A percentile compares a stretch with the other conserved stretches of the same genome.
phyloP scores from a whole-genome alignment of 495 filamentous ascomycete genomes.

The Talaromyces stipitatus region DNA sequence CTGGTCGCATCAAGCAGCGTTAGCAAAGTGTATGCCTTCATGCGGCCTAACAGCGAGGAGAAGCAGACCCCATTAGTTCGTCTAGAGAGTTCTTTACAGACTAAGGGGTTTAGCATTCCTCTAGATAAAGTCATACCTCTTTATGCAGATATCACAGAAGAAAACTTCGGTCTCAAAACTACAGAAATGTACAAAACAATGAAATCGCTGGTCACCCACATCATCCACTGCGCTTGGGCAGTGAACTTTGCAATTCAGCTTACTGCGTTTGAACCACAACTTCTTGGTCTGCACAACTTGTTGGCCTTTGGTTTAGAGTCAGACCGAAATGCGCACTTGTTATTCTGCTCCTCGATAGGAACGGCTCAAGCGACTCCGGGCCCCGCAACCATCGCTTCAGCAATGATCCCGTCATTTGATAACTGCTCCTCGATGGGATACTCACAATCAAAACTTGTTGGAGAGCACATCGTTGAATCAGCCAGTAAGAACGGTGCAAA shows the following conservation, averaged over 20 bases:
- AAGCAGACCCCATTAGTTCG: constrained; percentile 16
- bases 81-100: constrained; percentile 25
- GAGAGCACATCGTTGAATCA: constrained; percentile 41
- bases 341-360: constrained; percentile 46
- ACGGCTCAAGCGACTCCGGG: constrained; percentile 29
- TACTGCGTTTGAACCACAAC: constrained; percentile 32
- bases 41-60: constrained; percentile 25
- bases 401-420: constrained; percentile 26
- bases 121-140: constrained; percentile 31
- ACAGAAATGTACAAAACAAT: constrained; percentile 23
- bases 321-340: constrained; percentile 35
- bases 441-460: constrained; percentile 48
- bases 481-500: constrained; percentile 30
- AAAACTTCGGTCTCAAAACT: constrained; percentile 35
- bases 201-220: constrained; percentile 32
- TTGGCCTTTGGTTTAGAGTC: constrained; percentile 44
- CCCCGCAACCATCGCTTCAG: constrained; percentile 31
- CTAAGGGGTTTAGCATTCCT: constrained; percentile 22
- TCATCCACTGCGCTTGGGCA: constrained; percentile 53
- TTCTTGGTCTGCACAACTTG: constrained; percentile 44
- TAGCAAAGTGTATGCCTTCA: constrained; percentile 44
- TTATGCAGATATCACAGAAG: constrained; percentile 27
- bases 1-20: constrained; percentile 38
- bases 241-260: constrained; percentile 48
- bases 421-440: constrained; percentile 46